Evolutionary conservation across 2,329 filamentous ascomycete genomes (phyloP).

Genomic region (Trichoderma asperellum): DNA sequence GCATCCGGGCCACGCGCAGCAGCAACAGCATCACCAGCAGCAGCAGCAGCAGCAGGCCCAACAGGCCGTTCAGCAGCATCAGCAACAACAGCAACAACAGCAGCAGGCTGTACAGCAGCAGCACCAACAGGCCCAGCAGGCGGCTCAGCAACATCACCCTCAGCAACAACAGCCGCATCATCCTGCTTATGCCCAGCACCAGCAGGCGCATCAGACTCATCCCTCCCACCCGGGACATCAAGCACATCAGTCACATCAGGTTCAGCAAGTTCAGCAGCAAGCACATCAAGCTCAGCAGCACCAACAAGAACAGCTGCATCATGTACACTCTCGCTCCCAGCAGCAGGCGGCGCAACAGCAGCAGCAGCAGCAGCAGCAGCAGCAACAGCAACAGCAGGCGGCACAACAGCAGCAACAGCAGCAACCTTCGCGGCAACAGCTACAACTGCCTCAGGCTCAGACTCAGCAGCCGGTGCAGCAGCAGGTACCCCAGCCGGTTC

Average conservation of each 20-base stretch:
- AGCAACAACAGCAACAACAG: conserved; percentile 1
- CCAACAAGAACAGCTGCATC: conserved; percentile 37
- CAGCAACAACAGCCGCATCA: conserved; percentile 36
- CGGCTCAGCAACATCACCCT: conserved; percentile 36
- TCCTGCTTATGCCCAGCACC: conserved; percentile 30
- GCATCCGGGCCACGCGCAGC: conserved; percentile 41
- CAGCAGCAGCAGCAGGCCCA: conserved; percentile 34
- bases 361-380: conserved; percentile 33
- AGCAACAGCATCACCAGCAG: conserved; percentile 38
- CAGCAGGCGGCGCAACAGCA: conserved; percentile 35
- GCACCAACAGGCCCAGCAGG: conserved; percentile 35
- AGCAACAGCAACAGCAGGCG: conserved; percentile 37
- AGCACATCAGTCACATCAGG: conserved; percentile 24
- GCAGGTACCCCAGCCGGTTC: conserved; percentile 32
- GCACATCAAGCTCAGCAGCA: conserved; percentile 38
- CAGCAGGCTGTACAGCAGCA: conserved; percentile 30
- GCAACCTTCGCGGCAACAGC: conserved; percentile 16
- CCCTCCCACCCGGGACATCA: conserved; percentile 31
- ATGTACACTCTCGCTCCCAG: conserved; percentile 37
- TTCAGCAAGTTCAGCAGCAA: conserved; percentile 32
- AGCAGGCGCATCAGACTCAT: conserved; percentile 35
- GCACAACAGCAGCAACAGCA: conserved; percentile 31
- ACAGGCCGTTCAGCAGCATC: conserved; percentile 36
- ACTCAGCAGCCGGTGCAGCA: conserved; percentile 30
- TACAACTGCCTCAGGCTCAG: conserved; percentile 7